Conservation (phyloP, 495 filamentous ascomycete species). For the Chaetomium fimeti region DNA sequence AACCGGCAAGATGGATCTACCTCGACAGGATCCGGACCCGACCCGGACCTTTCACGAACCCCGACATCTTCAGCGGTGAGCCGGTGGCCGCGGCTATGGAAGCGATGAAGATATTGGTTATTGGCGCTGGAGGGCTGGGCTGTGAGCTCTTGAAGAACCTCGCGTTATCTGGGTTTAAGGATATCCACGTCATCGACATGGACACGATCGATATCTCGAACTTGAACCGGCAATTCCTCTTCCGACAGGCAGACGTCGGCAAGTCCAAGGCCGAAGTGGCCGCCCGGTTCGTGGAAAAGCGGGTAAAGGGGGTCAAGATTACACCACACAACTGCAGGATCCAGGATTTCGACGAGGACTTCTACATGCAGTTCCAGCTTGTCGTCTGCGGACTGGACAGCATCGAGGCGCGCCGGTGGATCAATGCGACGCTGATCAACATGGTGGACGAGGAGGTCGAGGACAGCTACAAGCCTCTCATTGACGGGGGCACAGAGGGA, state of each 20-base stretch:
- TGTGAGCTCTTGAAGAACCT: constrained; percentile 98
- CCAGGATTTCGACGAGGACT: constrained; percentile 95
- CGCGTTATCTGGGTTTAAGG: constrained; percentile 89
- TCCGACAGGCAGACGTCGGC: constrained; percentile 87
- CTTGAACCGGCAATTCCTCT: constrained; percentile 96
- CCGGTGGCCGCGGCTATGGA: constrained; percentile 61
- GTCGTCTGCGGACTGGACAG: constrained; percentile 96
- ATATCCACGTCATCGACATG: constrained; percentile 99
- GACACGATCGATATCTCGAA: constrained; percentile 98
- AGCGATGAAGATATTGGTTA: constrained; percentile 38
- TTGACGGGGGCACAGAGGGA: constrained; percentile 97
- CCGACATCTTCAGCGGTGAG: constrained; percentile 63
- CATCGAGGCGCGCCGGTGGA: constrained; percentile 96
- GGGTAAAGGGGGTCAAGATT: constrained; percentile 87
- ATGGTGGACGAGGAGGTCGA: constrained; percentile 74
- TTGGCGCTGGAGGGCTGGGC: constrained; percentile 87
- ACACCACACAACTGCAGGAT: constrained; percentile 92
- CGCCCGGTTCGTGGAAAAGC: constrained; percentile 81
- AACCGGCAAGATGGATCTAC: constrained; percentile 56
- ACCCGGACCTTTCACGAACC: constrained; percentile 74
- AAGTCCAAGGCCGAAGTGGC: constrained; percentile 93
- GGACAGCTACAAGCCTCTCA: constrained; percentile 83
- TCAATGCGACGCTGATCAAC: constrained; percentile 87
- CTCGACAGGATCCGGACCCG: constrained; percentile 74
- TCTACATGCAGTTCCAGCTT: constrained; percentile 96